Evolutionary conservation across 2,329 filamentous ascomycete genomes (phyloP), one percentile per base, ranked within the genome.

Genomic region (Zopfia rhizophila): DNA sequence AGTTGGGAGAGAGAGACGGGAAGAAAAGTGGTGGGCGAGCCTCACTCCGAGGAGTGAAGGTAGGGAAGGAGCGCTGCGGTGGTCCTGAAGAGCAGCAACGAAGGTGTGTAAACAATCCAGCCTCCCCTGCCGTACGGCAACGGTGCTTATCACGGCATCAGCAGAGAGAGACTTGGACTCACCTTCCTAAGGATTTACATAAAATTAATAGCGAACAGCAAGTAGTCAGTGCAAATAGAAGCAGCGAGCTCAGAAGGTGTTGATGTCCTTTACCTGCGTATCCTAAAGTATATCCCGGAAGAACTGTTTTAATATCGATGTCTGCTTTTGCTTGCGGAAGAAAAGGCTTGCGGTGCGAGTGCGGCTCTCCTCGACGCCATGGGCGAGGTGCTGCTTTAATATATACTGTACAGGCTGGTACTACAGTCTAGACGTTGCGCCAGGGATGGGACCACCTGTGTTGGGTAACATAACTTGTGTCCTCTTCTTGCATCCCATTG

Each of bases 261-360:
- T n/a, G n/a, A n/a, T n/a, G n/a, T n/a, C n/a, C n/a, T n/a, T n/a
- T n/a, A n/a, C n/a, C n/a, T n/a, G 38, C 33, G 24, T 10, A 31
- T 35, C 41, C 53, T 54, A 63, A 65, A 48, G 51, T 53, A 70
- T 71, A 59, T 47, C 62, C 51, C 25, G 47, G 45, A 67, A 69
- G 57, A 65, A 49, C 67, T 70, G 58, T 61, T 64, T 31, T 40
- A 54, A 65, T 70, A 72, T 53, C 53, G 51, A 70, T 72, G 66
- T 63, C 55, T 46, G 51, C 37, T 25, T 43, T 37, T 51, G 51
- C 36, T 30, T 51, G 53, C 48, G 31, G 55, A 54, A 60, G 40
- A 40, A 49, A 22, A 51, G 44, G 30, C 14, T 55, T 64, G 59
- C 51, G 51, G 61, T 56, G 55, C 44, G 51, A 60, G 57, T 60